phyloP scores from a whole-genome alignment of 495 filamentous ascomycete species.

The Parmelia sp. region DNA sequence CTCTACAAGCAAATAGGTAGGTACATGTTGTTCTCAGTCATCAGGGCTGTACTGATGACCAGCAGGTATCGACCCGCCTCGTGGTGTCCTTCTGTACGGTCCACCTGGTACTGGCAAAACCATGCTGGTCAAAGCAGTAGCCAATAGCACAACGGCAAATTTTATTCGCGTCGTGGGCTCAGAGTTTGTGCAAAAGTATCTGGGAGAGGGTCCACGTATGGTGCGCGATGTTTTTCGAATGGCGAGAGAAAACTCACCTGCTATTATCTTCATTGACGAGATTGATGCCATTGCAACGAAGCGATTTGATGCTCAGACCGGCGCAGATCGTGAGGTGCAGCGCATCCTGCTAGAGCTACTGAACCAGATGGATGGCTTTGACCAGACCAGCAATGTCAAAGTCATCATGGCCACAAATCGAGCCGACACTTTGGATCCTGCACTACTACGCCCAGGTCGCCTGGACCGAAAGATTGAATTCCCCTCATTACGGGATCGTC shows the following conservation, averaged over 20 bases:
- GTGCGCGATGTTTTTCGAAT: constrained; percentile 98
- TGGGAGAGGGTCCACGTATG: constrained; percentile 97
- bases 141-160: constrained; percentile 94
- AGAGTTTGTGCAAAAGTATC: constrained; percentile 97
- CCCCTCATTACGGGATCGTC: constrained; percentile 79
- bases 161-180: constrained; percentile 98
- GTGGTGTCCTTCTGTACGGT: constrained; percentile 91
- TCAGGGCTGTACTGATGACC: constrained; percentile 25
- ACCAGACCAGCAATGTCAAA: constrained; percentile 97
- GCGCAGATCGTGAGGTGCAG: constrained; percentile 95
- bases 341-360: constrained; percentile 94
- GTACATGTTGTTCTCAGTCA: constrained; percentile 17
- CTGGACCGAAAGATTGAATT: constrained; percentile 99
- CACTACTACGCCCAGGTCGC: constrained; percentile 86
- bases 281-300: constrained; percentile 99
- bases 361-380: constrained; percentile 99
- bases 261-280: constrained; percentile 99
- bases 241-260: constrained; percentile 94
- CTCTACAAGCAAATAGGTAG: constrained; percentile 91
- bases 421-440: constrained; percentile 93
- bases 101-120: constrained; percentile 98
- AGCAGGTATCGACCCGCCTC: constrained; percentile 87
- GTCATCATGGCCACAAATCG: constrained; percentile 99
- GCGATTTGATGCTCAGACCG: constrained; percentile 96
- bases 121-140: constrained; percentile 97